These are phyloP conservation scores for Licmophora abbreviata DNA, from an alignment of 108 stramenopile genomes.

Conservation along the genomic window DNA sequence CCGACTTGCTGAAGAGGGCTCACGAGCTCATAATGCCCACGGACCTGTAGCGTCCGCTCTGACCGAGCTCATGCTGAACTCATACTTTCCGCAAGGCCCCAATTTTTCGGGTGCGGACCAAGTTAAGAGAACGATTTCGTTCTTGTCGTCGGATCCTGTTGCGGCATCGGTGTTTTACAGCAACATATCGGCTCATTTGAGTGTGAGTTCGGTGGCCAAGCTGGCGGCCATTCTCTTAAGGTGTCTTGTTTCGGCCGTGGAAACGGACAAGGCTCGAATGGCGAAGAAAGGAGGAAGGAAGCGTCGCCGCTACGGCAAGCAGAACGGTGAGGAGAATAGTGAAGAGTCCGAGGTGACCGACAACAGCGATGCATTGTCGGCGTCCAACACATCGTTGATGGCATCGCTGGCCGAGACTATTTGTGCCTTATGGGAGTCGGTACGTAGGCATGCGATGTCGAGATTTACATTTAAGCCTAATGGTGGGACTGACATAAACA, in stretches of 20 bases:
- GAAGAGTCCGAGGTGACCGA: background rate
- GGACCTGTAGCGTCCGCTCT: constrained; percentile 61
- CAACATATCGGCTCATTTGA: constrained; percentile 55
- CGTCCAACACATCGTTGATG: constrained; percentile 48
- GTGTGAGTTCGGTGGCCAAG: constrained; percentile 68
- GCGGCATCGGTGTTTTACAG: constrained; percentile 84
- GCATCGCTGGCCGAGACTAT: constrained; percentile 57
- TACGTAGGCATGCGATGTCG: constrained; percentile 9
- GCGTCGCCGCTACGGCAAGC: background rate
- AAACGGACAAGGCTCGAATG: constrained; percentile 15
- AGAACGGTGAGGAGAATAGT: constrained; percentile 25
- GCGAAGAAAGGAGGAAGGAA: constrained; percentile 17
- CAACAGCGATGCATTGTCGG: constrained; percentile 10
- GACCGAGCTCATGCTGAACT: constrained; percentile 75
- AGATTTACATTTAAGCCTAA: background rate
- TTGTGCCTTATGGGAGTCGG: constrained; percentile 53
- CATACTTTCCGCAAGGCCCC: constrained; percentile 81
- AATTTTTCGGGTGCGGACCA: constrained; percentile 60
- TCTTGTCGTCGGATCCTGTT: constrained; percentile 55
- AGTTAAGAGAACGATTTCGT: constrained; percentile 64
- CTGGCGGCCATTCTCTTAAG: constrained; percentile 74
- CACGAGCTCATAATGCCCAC: constrained; percentile 22
- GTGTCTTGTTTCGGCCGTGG: constrained; percentile 43
- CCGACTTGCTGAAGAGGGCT: constrained; percentile 64
- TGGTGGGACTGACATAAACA: too few species aligned